These are phyloP conservation scores for Penicillium sp. DNA, from an alignment of 2,329 filamentous ascomycete species.

Conservation along the genomic window DNA sequence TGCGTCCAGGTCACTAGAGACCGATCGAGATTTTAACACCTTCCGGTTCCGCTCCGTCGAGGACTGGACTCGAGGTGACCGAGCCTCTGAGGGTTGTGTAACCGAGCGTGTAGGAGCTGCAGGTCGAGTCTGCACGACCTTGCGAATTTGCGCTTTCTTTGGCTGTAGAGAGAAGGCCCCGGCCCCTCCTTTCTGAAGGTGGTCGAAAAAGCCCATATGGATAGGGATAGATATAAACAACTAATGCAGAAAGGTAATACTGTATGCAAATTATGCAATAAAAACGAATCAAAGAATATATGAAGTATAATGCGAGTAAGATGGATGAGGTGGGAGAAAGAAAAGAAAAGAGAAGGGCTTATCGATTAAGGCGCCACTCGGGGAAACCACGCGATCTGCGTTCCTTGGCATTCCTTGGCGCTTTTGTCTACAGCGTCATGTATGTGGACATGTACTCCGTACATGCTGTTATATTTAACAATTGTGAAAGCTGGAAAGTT, in stretches of 20 bases:
- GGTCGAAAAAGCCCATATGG: constrained; percentile 46
- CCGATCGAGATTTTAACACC: constrained; percentile 28
- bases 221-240: constrained; percentile 17
- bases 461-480: too few relatives aligned
- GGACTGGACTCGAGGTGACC: constrained; percentile 18
- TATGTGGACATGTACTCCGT: neutral
- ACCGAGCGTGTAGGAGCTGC: constrained; percentile 29
- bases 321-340: neutral
- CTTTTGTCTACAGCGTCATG: neutral
- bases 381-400: constrained; percentile 16
- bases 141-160: constrained; percentile 43
- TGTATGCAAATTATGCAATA: constrained; percentile 9
- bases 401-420: constrained; percentile 2
- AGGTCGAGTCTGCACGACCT: constrained; percentile 40
- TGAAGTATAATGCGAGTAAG: constrained; percentile 1
- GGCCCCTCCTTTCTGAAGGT: constrained; percentile 45
- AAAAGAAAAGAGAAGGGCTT: constrained; percentile 10
- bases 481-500: neutral
- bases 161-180: constrained; percentile 42
- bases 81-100: constrained; percentile 24
- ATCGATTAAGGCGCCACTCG: constrained; percentile 23
- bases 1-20: constrained; percentile 30
- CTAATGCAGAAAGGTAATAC: constrained; percentile 8
- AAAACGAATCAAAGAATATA: neutral
- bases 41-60: constrained; percentile 25